These are phyloP conservation scores for Ceratocystis papillata DNA, from an alignment of 2,329 filamentous ascomycete genomes.

Conservation along the genomic window DNA sequence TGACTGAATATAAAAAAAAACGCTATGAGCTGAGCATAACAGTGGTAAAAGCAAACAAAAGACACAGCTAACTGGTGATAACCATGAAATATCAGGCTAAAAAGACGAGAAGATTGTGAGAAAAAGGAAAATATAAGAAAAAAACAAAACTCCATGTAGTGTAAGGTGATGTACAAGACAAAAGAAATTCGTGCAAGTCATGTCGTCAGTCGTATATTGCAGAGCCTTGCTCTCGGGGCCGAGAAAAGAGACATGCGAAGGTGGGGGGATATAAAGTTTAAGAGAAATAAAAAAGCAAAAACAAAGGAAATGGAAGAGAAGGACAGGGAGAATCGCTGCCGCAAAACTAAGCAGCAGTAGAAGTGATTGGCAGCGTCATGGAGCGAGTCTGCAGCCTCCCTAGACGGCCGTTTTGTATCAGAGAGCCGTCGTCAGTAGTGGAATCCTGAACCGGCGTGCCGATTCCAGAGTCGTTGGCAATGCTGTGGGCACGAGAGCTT, in stretches of 20 bases:
- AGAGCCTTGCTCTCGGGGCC: slow-evolving; percentile 5
- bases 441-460: slow-evolving; percentile 19
- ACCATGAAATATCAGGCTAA: slow-evolving; percentile 16
- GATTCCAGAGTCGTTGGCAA: slow-evolving; percentile 24
- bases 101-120: slow-evolving; percentile 13
- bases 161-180: slow-evolving; percentile 20
- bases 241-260: slow-evolving; percentile 6
- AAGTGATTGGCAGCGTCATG: slow-evolving; percentile 11
- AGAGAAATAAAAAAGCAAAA: slow-evolving; percentile 8
- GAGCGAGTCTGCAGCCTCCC: slow-evolving; percentile 15
- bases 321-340: background rate
- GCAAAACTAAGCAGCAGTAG: background rate
- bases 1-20: background rate
- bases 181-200: slow-evolving; percentile 22
- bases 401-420: slow-evolving; percentile 16
- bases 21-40: slow-evolving; percentile 19
- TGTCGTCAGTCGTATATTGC: slow-evolving; percentile 23
- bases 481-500: slow-evolving; percentile 15
- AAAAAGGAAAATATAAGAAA: background rate
- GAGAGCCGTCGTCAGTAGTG: slow-evolving; percentile 14
- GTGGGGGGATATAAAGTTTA: slow-evolving; percentile 5
- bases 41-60: slow-evolving; percentile 7
- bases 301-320: background rate
- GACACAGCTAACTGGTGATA: slow-evolving; percentile 19
- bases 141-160: slow-evolving; percentile 18